phyloP scores from a whole-genome alignment of 345 rosid genomes.

The Rhodamnia rubescens region DNA sequence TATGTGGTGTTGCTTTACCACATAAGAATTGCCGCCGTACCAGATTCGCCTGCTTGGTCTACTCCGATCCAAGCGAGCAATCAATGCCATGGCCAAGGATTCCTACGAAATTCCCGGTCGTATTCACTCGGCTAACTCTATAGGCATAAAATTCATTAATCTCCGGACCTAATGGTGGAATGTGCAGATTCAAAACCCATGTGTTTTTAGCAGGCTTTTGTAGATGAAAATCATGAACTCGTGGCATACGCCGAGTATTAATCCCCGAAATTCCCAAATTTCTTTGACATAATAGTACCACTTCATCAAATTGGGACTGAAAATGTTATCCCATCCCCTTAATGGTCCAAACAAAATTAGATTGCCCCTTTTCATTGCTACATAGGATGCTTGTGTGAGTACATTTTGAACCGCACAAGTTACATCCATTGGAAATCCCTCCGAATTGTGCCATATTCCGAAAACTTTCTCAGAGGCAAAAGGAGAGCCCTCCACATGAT shows the following conservation, averaged over 20 bases:
- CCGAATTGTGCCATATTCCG: background rate
- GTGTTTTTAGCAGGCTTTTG: background rate
- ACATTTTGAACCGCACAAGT: background rate
- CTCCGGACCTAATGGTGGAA: background rate
- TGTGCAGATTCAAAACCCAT: background rate
- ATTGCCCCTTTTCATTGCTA: background rate
- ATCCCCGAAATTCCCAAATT: background rate
- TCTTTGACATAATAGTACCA: background rate
- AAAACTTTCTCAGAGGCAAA: background rate
- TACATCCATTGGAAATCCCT: background rate
- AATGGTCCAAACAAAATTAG: background rate
- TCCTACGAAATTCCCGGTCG: background rate
- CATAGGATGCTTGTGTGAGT: background rate
- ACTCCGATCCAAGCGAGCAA: background rate
- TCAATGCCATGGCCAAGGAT: background rate
- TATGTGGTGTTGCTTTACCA: background rate
- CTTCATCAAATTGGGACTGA: background rate
- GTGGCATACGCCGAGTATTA: background rate
- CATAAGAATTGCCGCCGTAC: background rate
- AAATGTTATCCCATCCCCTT: background rate
- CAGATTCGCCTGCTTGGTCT: background rate
- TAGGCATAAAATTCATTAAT: background rate
- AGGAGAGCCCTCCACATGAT: background rate
- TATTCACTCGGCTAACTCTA: background rate
- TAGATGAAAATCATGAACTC: background rate